A percentile compares a stretch with the other conserved stretches of the same genome.
Evolutionary conservation across 805 yeast species (phyloP).

Genomic region (Brettanomyces bruxellensis): DNA sequence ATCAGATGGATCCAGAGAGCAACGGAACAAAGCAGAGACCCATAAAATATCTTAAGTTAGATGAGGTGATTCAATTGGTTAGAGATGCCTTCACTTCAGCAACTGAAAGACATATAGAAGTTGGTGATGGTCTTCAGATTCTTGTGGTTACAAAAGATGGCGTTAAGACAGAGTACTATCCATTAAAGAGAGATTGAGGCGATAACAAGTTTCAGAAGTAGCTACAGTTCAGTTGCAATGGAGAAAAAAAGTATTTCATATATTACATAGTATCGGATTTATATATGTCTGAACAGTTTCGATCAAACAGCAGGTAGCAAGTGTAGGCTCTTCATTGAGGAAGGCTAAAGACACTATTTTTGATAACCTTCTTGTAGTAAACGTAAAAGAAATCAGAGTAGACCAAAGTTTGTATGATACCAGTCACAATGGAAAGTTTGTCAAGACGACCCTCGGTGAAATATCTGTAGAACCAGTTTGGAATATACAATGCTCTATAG

Average conservation of each 20-base stretch:
- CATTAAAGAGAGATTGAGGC: constrained; percentile 73
- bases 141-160: constrained; percentile 91
- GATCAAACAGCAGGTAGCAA: no score
- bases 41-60: constrained; percentile 58
- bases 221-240: no score
- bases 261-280: not conserved
- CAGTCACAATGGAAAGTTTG: constrained; percentile 64
- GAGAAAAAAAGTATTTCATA: not conserved
- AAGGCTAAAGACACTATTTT: constrained; percentile 67
- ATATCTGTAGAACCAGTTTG: constrained; percentile 92
- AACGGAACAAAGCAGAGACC: constrained; percentile 58
- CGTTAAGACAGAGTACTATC: constrained; percentile 70
- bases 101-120: constrained; percentile 96
- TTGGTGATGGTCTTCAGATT: constrained; percentile 93
- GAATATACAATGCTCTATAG: constrained; percentile 83
- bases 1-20: constrained; percentile 77
- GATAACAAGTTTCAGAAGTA: no score
- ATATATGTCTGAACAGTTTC: not conserved
- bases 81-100: constrained; percentile 94
- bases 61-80: constrained; percentile 80
- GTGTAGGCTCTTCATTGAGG: constrained; percentile 16
- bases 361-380: constrained; percentile 74
- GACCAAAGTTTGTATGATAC: constrained; percentile 74
- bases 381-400: constrained; percentile 95
- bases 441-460: constrained; percentile 56